Conservation (phyloP, 345 rosid species). For the Punica granatum region DNA sequence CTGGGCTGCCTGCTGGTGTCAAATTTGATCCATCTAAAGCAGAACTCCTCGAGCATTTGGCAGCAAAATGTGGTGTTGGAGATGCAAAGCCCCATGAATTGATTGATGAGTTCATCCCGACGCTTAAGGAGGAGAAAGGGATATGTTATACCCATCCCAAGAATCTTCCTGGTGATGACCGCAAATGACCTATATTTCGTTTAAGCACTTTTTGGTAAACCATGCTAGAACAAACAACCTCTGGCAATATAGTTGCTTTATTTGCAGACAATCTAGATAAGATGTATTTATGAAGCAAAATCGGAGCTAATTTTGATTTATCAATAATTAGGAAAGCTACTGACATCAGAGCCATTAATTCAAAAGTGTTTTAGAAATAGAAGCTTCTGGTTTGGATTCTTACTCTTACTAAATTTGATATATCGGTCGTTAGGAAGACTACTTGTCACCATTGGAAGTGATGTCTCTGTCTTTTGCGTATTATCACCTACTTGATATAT, state of each 20-base stretch:
- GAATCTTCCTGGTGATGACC: conserved; percentile 70
- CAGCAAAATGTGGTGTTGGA: conserved; percentile 15
- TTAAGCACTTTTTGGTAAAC: background rate
- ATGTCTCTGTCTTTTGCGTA: background rate
- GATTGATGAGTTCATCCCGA: conserved; percentile 10
- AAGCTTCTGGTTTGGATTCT: background rate
- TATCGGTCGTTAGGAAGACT: too few species aligned
- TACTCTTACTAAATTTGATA: background rate
- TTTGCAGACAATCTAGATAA: background rate
- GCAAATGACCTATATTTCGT: background rate
- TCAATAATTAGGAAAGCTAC: background rate
- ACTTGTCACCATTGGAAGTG: background rate
- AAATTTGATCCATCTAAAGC: conserved; percentile 92
- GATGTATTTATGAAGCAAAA: background rate
- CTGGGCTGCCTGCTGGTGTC: conserved; percentile 87
- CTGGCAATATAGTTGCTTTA: background rate
- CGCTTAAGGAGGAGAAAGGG: conserved; percentile 26
- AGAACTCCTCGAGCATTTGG: conserved; percentile 63
- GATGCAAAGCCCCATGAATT: conserved; percentile 1
- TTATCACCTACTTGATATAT: too few species aligned
- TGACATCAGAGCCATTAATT: background rate
- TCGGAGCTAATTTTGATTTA: background rate
- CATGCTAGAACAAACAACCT: background rate
- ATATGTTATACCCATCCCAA: conserved; percentile 88
- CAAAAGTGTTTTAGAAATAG: background rate